A percentile compares a stretch with the other conserved stretches of the same genome.
These are phyloP conservation scores for Claviceps sp. DNA, from an alignment of 2,329 filamentous ascomycete species.

Conservation along the genomic window DNA sequence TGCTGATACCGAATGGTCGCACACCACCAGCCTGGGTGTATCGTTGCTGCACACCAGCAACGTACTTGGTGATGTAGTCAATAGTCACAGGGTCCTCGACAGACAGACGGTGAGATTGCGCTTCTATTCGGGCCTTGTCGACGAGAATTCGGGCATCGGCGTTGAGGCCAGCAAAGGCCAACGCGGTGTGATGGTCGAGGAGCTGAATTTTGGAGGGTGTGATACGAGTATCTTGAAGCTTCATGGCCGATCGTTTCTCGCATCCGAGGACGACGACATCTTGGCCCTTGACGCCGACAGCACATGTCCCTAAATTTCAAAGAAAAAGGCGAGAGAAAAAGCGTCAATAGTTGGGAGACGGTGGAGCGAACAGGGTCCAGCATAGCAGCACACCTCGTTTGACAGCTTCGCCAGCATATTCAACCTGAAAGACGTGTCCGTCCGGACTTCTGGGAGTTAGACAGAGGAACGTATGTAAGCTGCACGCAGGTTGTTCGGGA, in stretches of 20 bases:
- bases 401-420: constrained; percentile 97
- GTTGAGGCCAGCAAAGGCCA: constrained; percentile 94
- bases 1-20: constrained; percentile 96
- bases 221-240: constrained; percentile 97
- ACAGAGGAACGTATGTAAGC: constrained; percentile 1
- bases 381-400: constrained; percentile 62
- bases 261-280: constrained; percentile 94
- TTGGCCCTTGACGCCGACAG: constrained; percentile 89
- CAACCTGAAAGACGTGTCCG: constrained; percentile 98
- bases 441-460: constrained; percentile 59
- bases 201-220: constrained; percentile 97
- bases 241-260: constrained; percentile 98
- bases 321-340: not conserved
- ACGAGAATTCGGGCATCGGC: constrained; percentile 95
- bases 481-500: not conserved
- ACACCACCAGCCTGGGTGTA: constrained; percentile 99
- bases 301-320: constrained; percentile 64
- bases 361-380: constrained; percentile 1
- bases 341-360: constrained; percentile 8
- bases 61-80: constrained; percentile 99
- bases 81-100: constrained; percentile 96
- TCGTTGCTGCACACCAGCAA: constrained; percentile 93
- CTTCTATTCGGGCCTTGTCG: constrained; percentile 94
- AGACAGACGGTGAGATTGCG: constrained; percentile 91
- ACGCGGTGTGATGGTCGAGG: constrained; percentile 88